phyloP scores from a whole-genome alignment of 257 asterid genomes.

The Rubia yunnanensis region DNA sequence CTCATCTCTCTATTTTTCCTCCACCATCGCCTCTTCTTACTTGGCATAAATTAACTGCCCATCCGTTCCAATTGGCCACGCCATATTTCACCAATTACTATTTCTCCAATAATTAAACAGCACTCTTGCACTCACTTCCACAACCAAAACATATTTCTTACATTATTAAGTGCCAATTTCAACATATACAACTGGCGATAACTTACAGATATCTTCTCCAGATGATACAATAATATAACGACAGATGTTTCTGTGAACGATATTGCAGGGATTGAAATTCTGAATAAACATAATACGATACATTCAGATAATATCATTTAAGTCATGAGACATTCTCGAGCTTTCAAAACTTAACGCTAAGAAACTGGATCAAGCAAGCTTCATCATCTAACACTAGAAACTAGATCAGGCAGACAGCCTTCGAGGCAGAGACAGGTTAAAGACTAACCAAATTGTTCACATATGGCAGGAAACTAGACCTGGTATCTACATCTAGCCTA shows the following conservation, averaged over 20 bases:
- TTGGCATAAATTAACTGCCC: not conserved
- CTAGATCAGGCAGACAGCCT: not conserved
- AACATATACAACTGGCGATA: too few species aligned
- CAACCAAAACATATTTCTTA: too few species aligned
- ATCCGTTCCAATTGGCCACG: too few species aligned
- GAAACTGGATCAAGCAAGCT: not conserved
- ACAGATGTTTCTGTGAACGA: not conserved
- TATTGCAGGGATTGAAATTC: not conserved
- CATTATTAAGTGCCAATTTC: too few species aligned
- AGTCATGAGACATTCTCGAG: not conserved
- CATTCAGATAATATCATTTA: not conserved
- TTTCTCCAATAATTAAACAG: not conserved
- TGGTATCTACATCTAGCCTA: not conserved
- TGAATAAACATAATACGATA: not conserved
- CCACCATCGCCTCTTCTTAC: not conserved
- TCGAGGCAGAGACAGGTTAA: conserved; percentile 6
- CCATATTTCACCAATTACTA: not conserved
- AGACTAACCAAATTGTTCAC: conserved; percentile 42
- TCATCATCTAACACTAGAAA: not conserved
- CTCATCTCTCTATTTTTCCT: conserved; percentile 4
- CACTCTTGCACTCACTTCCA: not conserved
- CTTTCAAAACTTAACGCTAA: not conserved
- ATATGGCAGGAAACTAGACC: conserved; percentile 23
- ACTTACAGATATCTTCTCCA: not conserved
- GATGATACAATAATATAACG: not conserved